These are phyloP conservation scores for Brettanomyces bruxellensis DNA, from an alignment of 805 yeast genomes.

Conservation along the genomic window DNA sequence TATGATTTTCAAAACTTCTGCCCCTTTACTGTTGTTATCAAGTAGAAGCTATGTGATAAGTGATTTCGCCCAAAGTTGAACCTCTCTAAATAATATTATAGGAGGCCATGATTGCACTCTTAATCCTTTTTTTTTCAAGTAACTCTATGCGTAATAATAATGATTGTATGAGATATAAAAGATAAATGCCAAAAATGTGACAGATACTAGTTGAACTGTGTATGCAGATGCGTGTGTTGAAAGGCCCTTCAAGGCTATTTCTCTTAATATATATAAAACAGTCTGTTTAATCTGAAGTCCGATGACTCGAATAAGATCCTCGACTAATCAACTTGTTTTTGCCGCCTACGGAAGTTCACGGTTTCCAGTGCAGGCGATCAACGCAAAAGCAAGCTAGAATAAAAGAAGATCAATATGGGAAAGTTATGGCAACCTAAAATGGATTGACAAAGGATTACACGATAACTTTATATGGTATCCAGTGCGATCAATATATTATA, in stretches of 20 bases:
- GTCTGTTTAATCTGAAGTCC: background rate
- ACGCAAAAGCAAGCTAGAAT: background rate
- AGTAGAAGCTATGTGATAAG: too few relatives aligned
- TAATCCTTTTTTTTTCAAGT: background rate
- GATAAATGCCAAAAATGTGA: background rate
- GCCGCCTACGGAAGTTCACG: constrained; percentile 8
- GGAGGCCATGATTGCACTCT: background rate
- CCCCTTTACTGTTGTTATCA: too few relatives aligned
- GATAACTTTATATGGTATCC: too few relatives aligned
- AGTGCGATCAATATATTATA: too few relatives aligned
- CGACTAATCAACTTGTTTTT: background rate
- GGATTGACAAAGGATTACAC: too few relatives aligned
- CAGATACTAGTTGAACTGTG: background rate
- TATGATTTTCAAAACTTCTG: too few relatives aligned
- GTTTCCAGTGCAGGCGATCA: constrained; percentile 6
- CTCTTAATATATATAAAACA: background rate
- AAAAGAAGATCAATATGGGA: too few relatives aligned
- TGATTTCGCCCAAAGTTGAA: too few relatives aligned
- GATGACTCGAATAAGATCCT: background rate
- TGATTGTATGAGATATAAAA: background rate
- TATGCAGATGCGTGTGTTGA: background rate
- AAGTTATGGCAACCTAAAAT: too few relatives aligned
- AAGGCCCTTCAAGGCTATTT: background rate
- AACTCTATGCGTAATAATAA: background rate
- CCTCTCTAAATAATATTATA: too few relatives aligned